Evolutionary conservation across 805 yeast species (phyloP), one percentile per base, ranked within the genome.

Genomic region (Komagataella pseudopastoris): DNA sequence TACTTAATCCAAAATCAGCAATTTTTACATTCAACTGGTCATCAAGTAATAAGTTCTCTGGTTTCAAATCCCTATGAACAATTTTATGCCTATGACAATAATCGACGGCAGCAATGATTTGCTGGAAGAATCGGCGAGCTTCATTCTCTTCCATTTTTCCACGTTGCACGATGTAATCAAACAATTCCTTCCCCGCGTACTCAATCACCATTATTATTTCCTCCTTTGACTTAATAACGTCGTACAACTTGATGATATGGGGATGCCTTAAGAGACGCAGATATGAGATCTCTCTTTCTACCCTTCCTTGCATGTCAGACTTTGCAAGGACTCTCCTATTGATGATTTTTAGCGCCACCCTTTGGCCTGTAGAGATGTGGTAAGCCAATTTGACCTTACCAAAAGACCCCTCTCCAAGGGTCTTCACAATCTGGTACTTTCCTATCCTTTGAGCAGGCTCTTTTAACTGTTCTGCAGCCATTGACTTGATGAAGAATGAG

Each of bases 181-280:
- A 91, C 60, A 91, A 76, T 68, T 90, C 98, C 58, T 88, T 88
- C n/a, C 96, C 96, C 1, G 97, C 98, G 63, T 78, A 91, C 68
- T 91, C 98, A 61, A 91, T 88, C 23, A 91, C 98, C 96, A 91
- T 91, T 60, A 91, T 86, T 59, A 91, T 91, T 62, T 91, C 98
- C 59, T 91, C 96, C 60, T 87, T 87, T 46, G 95, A 85, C 66
- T 90, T 90, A 64, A 91, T 90, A 47, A 91, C 98, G 65, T 91
- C 98, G 68, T 89, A 90, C 50, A 91, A 73, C 67, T 91, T 91
- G 70, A 91, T 91, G 66, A 91, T 91, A 66, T 91, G 98, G 3
- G 96, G 97, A 67, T 91, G 98, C 66, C 96, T 80, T 54, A 91
- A 73, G 52, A 91, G 72, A 51, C 97, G 72, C 56, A 91, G 72